phyloP scores from a whole-genome alignment of 768 basidiomycete genomes.

The Ramaria sp. region DNA sequence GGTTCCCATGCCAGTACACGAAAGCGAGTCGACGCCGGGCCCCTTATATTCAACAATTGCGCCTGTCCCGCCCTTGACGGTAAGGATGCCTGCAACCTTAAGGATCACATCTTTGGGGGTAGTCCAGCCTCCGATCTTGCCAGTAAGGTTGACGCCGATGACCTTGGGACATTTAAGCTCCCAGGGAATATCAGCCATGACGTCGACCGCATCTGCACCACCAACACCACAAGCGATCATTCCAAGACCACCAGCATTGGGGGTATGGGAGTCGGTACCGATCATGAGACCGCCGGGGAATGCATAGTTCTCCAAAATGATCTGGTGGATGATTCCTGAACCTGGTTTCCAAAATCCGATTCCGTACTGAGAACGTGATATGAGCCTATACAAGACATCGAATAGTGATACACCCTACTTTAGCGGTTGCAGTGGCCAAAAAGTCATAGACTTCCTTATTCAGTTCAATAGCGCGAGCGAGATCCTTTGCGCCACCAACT shows the following conservation, averaged over 20 bases:
- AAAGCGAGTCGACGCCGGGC: constrained; percentile 89
- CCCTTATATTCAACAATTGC: constrained; percentile 98
- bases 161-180: constrained; percentile 99
- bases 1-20: constrained; percentile 98
- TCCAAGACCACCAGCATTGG: constrained; percentile 97
- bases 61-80: constrained; percentile 98
- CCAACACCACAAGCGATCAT: constrained; percentile 99
- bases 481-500: constrained; percentile 85
- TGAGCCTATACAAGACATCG: background rate
- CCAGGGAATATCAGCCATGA: constrained; percentile 98
- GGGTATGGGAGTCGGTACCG: constrained; percentile 98
- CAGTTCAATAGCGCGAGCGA: constrained; percentile 81
- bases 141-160: constrained; percentile 93
- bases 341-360: constrained; percentile 99
- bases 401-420: constrained; percentile 33
- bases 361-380: constrained; percentile 53
- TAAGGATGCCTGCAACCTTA: constrained; percentile 97
- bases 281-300: constrained; percentile 99
- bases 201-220: constrained; percentile 98
- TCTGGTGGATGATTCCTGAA: constrained; percentile 98
- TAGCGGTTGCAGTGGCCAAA: constrained; percentile 92
- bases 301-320: constrained; percentile 98
- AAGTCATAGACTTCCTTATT: constrained; percentile 99
- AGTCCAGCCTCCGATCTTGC: constrained; percentile 94
- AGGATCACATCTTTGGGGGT: constrained; percentile 98